Base-by-base conservation (phyloP, 257 asterid genomes). In the Ilex aquifolium region DNA sequence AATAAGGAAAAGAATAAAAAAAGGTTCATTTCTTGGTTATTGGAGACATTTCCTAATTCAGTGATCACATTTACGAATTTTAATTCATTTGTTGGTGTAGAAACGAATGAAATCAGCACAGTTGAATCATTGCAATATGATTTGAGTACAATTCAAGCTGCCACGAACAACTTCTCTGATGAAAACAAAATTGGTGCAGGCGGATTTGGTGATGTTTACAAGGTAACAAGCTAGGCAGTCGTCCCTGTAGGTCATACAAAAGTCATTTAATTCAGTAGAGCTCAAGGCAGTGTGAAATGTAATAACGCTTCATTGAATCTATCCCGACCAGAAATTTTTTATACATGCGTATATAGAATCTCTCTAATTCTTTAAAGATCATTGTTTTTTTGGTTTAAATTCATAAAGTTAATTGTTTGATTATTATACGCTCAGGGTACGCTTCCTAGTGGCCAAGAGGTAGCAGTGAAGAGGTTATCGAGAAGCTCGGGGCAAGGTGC, bases 391-490 rank as follows among this genome's bases (percentile, higher is more conserved):
- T 21, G 27, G 27, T 46, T 3, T 10, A 14, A 10, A 14, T 46
- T 46, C 52, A 46, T 46, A 46, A 6, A 21, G 10, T 46, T 46
- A 7, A 46, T 46, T 14, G 2, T 0, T 4, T 46, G 52, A 6
- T 46, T 4, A 6, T 14, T 46, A 6, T n/a, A 3, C 11, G n/a
- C 32, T 21, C 30, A 68, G 75, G 81, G 75, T 44, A 60, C 31
- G 40, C 51, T 72, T 29, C 57, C 15, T 0, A 12, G 51, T 36
- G 77, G 77, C 1, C 50, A 64, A 64, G 61, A 62, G 4, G 17
- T 67, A 48, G 74, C 74, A 7, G 77, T 76, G 13, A 76, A 76
- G 51, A 71, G 71, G 39, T 42, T 76, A 40, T 71, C 74, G 0
- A 31, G 17, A 52, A 31, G 56, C 52, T 71, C 80, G 0, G n/a